phyloP scores from a whole-genome alignment of 2,329 filamentous ascomycete species.

The Lasiodiplodia sp. region DNA sequence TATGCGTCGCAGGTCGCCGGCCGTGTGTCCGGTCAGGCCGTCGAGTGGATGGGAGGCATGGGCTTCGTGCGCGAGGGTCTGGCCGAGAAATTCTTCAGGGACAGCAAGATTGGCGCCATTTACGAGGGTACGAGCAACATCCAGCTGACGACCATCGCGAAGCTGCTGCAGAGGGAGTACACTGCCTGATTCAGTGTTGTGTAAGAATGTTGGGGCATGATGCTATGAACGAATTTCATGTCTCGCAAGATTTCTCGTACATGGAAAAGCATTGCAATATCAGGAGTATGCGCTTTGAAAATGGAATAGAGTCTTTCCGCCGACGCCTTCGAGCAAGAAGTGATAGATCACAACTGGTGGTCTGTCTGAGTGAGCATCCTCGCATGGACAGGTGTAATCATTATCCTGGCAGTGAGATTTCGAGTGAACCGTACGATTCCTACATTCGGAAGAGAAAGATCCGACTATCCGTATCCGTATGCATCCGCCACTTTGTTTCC shows the following conservation, averaged over 20 bases:
- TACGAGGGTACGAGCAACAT: conserved; percentile 91
- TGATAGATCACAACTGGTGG: too few relatives aligned
- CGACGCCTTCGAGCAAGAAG: too few relatives aligned
- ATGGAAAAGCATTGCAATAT: neutral
- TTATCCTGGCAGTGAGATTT: too few relatives aligned
- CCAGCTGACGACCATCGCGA: conserved; percentile 74
- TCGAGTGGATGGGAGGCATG: conserved; percentile 99
- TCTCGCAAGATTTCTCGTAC: conserved; percentile 42
- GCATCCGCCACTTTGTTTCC: too few relatives aligned
- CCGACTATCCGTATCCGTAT: too few relatives aligned
- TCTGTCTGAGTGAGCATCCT: too few relatives aligned
- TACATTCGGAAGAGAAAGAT: too few relatives aligned
- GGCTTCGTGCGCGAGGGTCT: conserved; percentile 96
- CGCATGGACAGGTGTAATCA: too few relatives aligned
- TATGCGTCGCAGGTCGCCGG: conserved; percentile 93
- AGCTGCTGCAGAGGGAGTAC: conserved; percentile 73
- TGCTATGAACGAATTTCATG: conserved; percentile 68
- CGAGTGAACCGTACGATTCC: too few relatives aligned
- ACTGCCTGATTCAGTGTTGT: conserved; percentile 53
- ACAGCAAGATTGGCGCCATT: conserved; percentile 98
- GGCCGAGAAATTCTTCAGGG: conserved; percentile 96
- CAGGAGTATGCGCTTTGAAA: neutral
- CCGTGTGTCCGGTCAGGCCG: conserved; percentile 80
- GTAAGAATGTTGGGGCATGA: conserved; percentile 76
- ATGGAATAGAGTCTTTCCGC: too few relatives aligned